phyloP scores from a whole-genome alignment of 805 yeast species.

The Myxozyma mucilagina region DNA sequence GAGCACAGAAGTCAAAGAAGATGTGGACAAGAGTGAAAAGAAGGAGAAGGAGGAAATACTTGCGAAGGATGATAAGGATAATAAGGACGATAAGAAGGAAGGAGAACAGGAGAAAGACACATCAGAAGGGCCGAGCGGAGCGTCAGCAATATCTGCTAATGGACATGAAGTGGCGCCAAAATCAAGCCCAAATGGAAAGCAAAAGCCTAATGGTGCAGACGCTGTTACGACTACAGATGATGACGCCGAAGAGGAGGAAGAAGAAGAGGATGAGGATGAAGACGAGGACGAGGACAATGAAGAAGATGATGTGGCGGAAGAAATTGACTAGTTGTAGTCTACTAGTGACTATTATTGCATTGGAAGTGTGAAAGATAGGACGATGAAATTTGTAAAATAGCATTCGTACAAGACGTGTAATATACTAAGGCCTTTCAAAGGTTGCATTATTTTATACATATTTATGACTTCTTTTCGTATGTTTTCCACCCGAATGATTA shows the following conservation, averaged over 20 bases:
- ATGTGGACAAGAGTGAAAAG: conserved; percentile 13
- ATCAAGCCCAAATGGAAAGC: not conserved
- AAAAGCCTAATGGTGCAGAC: conserved; percentile 1
- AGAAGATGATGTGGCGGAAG: conserved; percentile 2
- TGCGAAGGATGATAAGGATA: not conserved
- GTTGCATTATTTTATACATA: not conserved
- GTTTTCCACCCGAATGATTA: too few species aligned
- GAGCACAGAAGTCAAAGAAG: conserved; percentile 20
- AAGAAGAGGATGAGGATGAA: not conserved
- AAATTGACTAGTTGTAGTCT: conserved; percentile 1
- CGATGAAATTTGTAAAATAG: not conserved
- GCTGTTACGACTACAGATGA: not conserved
- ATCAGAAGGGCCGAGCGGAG: not conserved
- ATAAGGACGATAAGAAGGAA: too few species aligned
- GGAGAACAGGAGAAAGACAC: not conserved
- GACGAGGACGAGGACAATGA: not conserved
- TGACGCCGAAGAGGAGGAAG: not conserved
- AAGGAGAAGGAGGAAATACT: not conserved
- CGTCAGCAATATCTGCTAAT: not conserved
- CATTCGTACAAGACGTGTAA: not conserved
- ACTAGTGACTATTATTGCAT: not conserved
- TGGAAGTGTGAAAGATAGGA: not conserved
- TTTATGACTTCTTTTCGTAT: not conserved
- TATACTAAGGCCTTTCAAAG: not conserved
- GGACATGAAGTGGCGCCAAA: too few species aligned